phyloP scores from a whole-genome alignment of 2,329 filamentous ascomycete genomes.

The Clarireedia hainanense region DNA sequence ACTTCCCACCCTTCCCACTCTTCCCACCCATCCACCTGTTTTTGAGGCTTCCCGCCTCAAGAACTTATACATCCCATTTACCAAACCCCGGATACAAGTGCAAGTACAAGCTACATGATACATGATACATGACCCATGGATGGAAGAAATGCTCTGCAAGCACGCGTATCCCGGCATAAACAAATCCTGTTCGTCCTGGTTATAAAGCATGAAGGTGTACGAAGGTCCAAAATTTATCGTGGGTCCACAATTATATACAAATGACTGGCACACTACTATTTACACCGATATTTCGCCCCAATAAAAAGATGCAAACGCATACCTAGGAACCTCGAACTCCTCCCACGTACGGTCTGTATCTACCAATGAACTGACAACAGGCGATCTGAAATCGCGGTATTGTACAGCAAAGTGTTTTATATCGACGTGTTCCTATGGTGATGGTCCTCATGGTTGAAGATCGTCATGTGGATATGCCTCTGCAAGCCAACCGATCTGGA shows the following conservation, averaged over 20 bases:
- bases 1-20: no score
- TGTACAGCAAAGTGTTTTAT: slow-evolving; percentile 6
- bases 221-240: background rate
- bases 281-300: slow-evolving; percentile 11
- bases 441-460: slow-evolving; percentile 1
- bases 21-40: background rate
- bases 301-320: slow-evolving; percentile 11
- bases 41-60: background rate
- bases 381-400: background rate
- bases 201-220: background rate
- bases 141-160: background rate
- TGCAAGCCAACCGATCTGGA: background rate
- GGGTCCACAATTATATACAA: slow-evolving; percentile 4
- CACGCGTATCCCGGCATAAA: background rate
- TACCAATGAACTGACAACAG: background rate
- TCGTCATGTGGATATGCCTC: slow-evolving; percentile 5
- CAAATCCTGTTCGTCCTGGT: background rate
- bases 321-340: slow-evolving; percentile 4
- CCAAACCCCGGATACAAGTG: background rate
- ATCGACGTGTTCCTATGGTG: slow-evolving; percentile 8
- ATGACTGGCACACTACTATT: background rate
- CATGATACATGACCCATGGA: no score
- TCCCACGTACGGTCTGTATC: background rate
- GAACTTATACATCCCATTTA: background rate
- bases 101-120: no score